These are phyloP conservation scores for Candida germanica DNA, from an alignment of 805 yeast species.

Conservation along the genomic window DNA sequence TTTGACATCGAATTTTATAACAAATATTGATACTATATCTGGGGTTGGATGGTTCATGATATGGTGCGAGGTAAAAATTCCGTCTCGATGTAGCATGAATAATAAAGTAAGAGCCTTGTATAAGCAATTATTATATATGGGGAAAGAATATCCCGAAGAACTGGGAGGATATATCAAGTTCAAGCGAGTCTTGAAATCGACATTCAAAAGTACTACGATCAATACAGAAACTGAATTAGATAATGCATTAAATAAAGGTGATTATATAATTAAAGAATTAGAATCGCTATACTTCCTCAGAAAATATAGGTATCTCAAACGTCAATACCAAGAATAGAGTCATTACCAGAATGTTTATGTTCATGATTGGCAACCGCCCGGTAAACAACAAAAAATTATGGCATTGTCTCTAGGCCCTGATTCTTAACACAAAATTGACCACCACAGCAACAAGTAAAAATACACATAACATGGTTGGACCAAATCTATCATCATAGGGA, in stretches of 20 bases:
- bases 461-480: conserved; percentile 96
- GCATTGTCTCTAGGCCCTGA: conserved; percentile 46
- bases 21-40: conserved; percentile 29
- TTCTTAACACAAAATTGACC: conserved; percentile 85
- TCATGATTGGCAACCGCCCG: no score
- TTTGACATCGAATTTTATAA: conserved; percentile 33
- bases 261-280: conserved; percentile 26
- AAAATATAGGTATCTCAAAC: conserved; percentile 30
- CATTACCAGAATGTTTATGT: no score
- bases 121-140: conserved; percentile 31
- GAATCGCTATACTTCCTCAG: conserved; percentile 31
- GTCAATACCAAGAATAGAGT: conserved; percentile 18
- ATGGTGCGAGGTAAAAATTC: no score
- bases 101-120: conserved; percentile 21
- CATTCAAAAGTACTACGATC: conserved; percentile 17
- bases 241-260: conserved; percentile 27
- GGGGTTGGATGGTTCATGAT: no score
- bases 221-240: conserved; percentile 17
- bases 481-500: conserved; percentile 98
- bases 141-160: conserved; percentile 30
- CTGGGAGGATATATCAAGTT: conserved; percentile 29
- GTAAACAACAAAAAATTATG: no score
- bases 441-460: conserved; percentile 91
- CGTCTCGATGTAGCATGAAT: no score
- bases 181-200: conserved; percentile 16